These are phyloP conservation scores for Telfairia occidentalis DNA, from an alignment of 331 rosid genomes.

Conservation along the genomic window DNA sequence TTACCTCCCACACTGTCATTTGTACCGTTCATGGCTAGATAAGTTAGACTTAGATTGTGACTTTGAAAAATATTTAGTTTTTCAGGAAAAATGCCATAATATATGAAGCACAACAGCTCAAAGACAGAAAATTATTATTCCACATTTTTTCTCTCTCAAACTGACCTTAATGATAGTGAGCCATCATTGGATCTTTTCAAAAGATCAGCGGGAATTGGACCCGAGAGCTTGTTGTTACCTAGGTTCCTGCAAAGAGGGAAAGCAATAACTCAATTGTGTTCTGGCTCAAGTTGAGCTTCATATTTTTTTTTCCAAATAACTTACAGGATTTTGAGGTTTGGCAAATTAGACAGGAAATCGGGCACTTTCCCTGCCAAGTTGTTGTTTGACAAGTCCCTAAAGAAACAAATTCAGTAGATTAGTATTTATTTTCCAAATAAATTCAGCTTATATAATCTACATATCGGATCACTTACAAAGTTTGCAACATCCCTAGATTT, in stretches of 20 bases:
- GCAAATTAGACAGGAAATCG: constrained; percentile 25
- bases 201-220: constrained; percentile 35
- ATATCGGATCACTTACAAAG: constrained; percentile 24
- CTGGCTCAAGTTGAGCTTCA: not conserved
- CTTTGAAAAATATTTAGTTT: not conserved
- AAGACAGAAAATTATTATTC: not conserved
- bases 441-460: not conserved
- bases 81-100: not conserved
- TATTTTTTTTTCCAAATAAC: constrained; percentile 3
- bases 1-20: constrained; percentile 32
- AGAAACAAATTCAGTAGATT: constrained; percentile 4
- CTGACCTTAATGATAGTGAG: constrained; percentile 41
- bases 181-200: constrained; percentile 33
- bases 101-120: not conserved
- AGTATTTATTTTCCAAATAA: not conserved
- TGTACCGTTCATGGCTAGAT: not conserved
- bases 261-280: not conserved
- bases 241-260: constrained; percentile 34
- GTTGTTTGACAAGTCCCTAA: constrained; percentile 48
- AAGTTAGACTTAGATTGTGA: not conserved
- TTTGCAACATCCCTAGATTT: constrained; percentile 26
- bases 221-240: constrained; percentile 35
- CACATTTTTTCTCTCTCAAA: not conserved
- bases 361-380: constrained; percentile 37
- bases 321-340: constrained; percentile 34